Evolutionary conservation across 805 yeast genomes (phyloP).

Genomic region (Wickerhamiella azymoides): DNA sequence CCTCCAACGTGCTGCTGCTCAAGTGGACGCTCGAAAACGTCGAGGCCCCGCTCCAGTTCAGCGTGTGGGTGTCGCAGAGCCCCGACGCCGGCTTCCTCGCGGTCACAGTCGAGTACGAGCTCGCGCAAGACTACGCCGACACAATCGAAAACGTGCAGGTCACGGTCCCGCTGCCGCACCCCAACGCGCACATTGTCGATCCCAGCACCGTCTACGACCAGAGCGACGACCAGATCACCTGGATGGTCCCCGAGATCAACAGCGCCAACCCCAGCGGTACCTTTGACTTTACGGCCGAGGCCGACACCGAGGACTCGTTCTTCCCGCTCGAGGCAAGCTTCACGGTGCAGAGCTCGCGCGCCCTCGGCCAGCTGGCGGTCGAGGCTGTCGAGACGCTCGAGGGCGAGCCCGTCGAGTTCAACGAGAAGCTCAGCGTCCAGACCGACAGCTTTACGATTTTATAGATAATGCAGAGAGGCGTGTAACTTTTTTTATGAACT

Average conservation of each 20-base stretch:
- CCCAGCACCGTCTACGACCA: constrained; percentile 27
- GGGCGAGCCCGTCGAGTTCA: not conserved
- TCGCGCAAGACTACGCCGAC: constrained; percentile 35
- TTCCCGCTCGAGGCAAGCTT: constrained; percentile 79
- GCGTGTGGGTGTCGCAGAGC: constrained; percentile 68
- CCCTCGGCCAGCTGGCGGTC: constrained; percentile 55
- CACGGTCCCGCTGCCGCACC: constrained; percentile 54
- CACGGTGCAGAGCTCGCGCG: constrained; percentile 31
- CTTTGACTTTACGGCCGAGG: constrained; percentile 65
- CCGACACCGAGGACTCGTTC: constrained; percentile 63
- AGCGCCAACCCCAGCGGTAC: constrained; percentile 42
- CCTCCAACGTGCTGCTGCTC: constrained; percentile 80
- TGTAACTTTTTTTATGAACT: too few species aligned
- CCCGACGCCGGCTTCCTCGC: constrained; percentile 43
- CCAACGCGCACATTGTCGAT: constrained; percentile 36
- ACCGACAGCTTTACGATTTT: not conserved
- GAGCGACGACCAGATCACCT: constrained; percentile 59
- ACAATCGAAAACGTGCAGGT: constrained; percentile 40
- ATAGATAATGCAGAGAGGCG: not conserved
- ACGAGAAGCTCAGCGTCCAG: not conserved
- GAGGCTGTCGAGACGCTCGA: constrained; percentile 38
- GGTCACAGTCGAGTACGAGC: constrained; percentile 82
- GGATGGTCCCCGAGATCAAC: constrained; percentile 40
- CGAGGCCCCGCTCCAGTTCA: constrained; percentile 53
- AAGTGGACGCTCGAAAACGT: constrained; percentile 70